Evolutionary conservation across 1,284 basidiomycete species (phyloP).

Genomic region (Malassezia vespertilionis): DNA sequence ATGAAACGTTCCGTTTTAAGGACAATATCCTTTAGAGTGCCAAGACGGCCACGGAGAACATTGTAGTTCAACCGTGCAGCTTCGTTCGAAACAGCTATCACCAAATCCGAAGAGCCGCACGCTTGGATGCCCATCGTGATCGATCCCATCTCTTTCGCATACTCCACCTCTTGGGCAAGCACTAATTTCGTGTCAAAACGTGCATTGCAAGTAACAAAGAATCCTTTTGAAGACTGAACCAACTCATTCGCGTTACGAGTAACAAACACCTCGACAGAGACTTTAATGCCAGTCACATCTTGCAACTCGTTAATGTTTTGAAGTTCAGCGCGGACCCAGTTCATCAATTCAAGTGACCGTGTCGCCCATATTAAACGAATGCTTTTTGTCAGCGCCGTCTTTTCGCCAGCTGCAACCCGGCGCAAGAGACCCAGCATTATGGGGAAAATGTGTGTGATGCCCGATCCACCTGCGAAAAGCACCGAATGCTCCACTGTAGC

Average conservation of each 20-base stretch:
- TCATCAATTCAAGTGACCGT: constrained; percentile 1
- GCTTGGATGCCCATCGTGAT: background rate
- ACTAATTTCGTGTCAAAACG: background rate
- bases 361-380: constrained; percentile 1
- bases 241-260: too few relatives aligned
- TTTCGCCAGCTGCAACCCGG: background rate
- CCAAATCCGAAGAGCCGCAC: background rate
- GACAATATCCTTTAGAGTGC: background rate
- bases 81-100: background rate
- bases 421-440: background rate
- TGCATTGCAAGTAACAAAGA: background rate
- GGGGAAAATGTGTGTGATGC: constrained; percentile 22
- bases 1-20: constrained; percentile 1
- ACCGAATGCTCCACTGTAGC: constrained; percentile 3
- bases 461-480: constrained; percentile 14
- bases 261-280: background rate
- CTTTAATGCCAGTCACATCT: background rate
- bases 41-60: background rate
- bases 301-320: background rate
- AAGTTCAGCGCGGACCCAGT: background rate
- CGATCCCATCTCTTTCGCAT: background rate
- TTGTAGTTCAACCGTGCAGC: background rate
- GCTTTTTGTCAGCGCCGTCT: background rate
- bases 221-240: background rate
- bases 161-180: background rate